Evolutionary conservation across 2,329 filamentous ascomycete genomes (phyloP), one percentile per base, ranked within the genome.

Genomic region (Alternaria gansuensis): DNA sequence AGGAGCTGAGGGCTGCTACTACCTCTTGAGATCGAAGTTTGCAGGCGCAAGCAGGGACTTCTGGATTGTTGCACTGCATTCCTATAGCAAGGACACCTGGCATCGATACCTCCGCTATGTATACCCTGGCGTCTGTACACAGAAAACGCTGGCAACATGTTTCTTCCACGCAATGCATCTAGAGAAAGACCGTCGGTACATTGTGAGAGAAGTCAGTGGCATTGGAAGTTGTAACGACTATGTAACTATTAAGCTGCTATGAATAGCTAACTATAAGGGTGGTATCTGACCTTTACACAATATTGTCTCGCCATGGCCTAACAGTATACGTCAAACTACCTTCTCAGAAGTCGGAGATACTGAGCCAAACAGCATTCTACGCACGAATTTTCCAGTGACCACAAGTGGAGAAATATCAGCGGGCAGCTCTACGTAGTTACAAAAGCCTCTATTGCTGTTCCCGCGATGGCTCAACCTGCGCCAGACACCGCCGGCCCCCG

Each of bases 1-100:
- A 44, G 36, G 55, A 44, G 55, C 39, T 26, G 23, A 58, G 28
- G 55, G 49, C n/a, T 43, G 40, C 49, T 58, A 54, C 50, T 58
- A 58, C 43, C n/a, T 58, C 23, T 49, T 53, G 7, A 53, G 50
- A 49, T 41, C 10, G 1, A 58, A 54, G 10, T 28, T 23, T 14
- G 17, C 21, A 44, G 49, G 39, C 21, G 33, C 31, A 44, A 58
- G 55, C 23, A 58, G 49, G n/a, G 43, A 58, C 43, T 58, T 58
- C 50, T 49, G 5, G 49, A 39, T 58, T 43, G 2, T 58, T 39
- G 29, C 31, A 34, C 26, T 33, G 26, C 34, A 57, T 2, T 57
- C 21, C 21, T 58, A 53, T 24, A 23, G 2, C 3, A 43, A 53
- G 10, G 31, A 45, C 23, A 43, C 37, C 1, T 53, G 24, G 51